Percentiles rank a stretch among this genome's conserved stretches.
Evolutionary conservation across 768 basidiomycete genomes (phyloP).

Genomic region (Chalciporus pseudorubinellus): DNA sequence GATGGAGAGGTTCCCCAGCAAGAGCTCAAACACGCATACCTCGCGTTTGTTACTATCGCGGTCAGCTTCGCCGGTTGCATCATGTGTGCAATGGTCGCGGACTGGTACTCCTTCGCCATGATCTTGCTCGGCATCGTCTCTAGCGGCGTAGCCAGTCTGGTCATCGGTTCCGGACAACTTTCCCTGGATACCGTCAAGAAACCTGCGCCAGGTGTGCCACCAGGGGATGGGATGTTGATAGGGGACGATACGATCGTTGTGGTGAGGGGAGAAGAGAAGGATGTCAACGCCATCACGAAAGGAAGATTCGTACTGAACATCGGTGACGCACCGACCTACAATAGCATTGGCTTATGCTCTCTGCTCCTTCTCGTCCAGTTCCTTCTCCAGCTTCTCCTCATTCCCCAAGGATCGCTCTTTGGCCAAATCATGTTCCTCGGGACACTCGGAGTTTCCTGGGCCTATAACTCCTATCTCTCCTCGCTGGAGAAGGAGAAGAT

Average conservation of each 20-base stretch:
- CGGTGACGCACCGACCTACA: constrained; percentile 11
- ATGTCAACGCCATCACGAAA: constrained; percentile 32
- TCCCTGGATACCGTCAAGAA: constrained; percentile 10
- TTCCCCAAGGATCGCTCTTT: constrained; percentile 34
- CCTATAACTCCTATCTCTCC: constrained; percentile 36
- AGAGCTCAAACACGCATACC: constrained; percentile 4
- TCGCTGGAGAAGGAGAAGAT: constrained; percentile 37
- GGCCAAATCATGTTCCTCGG: constrained; percentile 36
- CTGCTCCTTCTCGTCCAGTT: constrained; percentile 34
- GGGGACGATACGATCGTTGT: constrained; percentile 26
- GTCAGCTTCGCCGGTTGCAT: constrained; percentile 23
- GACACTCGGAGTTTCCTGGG: constrained; percentile 34
- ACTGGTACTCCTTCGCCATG: constrained; percentile 33
- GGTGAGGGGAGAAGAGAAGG: constrained; percentile 31
- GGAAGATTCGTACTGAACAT: constrained; percentile 28
- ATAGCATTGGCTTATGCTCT: constrained; percentile 27
- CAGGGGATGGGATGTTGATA: constrained; percentile 33
- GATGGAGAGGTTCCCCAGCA: constrained; percentile 7
- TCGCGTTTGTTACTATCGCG: constrained; percentile 25
- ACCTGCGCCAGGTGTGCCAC: constrained; percentile 26
- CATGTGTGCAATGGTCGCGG: constrained; percentile 23
- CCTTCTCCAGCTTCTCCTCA: constrained; percentile 34
- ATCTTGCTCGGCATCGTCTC: constrained; percentile 34
- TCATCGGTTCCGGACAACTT: constrained; percentile 31
- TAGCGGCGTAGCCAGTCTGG: constrained; percentile 29